These are phyloP conservation scores for Tolypocladium inflatum DNA, from an alignment of 2,329 filamentous ascomycete genomes.

Conservation along the genomic window DNA sequence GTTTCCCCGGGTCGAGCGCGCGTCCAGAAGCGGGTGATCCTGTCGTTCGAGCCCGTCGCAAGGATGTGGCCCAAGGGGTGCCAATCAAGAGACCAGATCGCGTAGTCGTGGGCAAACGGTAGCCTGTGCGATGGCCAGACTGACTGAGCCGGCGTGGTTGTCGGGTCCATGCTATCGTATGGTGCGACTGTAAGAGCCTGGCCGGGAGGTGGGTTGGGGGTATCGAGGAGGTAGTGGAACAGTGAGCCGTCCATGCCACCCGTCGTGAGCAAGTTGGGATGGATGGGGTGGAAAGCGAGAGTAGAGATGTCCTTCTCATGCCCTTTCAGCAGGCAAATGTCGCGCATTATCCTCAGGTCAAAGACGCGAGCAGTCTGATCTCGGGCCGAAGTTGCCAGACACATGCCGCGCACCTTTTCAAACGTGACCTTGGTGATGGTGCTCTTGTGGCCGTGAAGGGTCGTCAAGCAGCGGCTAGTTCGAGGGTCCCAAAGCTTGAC, in stretches of 20 bases:
- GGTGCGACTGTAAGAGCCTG: slow-evolving; percentile 65
- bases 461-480: slow-evolving; percentile 80
- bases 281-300: slow-evolving; percentile 86
- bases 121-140: slow-evolving; percentile 85
- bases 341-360: slow-evolving; percentile 95
- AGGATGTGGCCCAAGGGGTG: slow-evolving; percentile 93
- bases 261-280: slow-evolving; percentile 80
- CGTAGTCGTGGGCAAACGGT: slow-evolving; percentile 83
- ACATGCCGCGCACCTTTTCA: slow-evolving; percentile 72
- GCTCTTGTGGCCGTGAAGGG: slow-evolving; percentile 93
- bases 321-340: slow-evolving; percentile 85
- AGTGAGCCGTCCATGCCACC: slow-evolving; percentile 85
- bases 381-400: slow-evolving; percentile 84
- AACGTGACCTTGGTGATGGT: slow-evolving; percentile 91
- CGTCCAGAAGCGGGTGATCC: slow-evolving; percentile 95
- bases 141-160: slow-evolving; percentile 75
- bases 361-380: slow-evolving; percentile 92
- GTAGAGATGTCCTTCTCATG: slow-evolving; percentile 96
- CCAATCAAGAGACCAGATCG: slow-evolving; percentile 97
- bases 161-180: slow-evolving; percentile 74
- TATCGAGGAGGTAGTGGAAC: slow-evolving; percentile 91
- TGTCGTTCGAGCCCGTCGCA: slow-evolving; percentile 90
- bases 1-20: slow-evolving; percentile 78
- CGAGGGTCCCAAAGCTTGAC: slow-evolving; percentile 99
- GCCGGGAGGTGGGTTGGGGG: slow-evolving; percentile 76